These are phyloP conservation scores for Vitis hybrid DNA, from an alignment of 177 flowering plant species.

Conservation along the genomic window DNA sequence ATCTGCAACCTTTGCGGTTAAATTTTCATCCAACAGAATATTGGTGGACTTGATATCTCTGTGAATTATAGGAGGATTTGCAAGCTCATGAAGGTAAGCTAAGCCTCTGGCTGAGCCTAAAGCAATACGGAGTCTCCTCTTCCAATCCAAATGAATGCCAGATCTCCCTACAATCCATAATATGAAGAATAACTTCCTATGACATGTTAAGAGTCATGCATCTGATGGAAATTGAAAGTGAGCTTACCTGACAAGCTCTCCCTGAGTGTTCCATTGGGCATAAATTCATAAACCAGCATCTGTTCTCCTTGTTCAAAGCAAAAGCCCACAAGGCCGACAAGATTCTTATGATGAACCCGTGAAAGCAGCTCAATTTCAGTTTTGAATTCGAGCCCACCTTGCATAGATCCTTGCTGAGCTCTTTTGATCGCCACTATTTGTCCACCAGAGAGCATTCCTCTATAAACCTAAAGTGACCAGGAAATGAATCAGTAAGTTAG, in stretches of 20 bases:
- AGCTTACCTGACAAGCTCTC: slow-evolving; percentile 60
- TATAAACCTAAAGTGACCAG: slow-evolving; percentile 49
- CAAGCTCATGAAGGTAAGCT: slow-evolving; percentile 77
- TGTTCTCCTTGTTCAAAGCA: slow-evolving; percentile 87
- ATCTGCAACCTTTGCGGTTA: slow-evolving; percentile 80
- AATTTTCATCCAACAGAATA: slow-evolving; percentile 65
- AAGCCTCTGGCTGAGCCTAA: slow-evolving; percentile 83
- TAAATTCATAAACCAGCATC: slow-evolving; percentile 71
- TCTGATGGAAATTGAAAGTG: background rate
- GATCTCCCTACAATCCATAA: slow-evolving; percentile 47
- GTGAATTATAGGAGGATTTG: slow-evolving; percentile 82
- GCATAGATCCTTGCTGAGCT: slow-evolving; percentile 82
- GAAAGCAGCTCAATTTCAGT: slow-evolving; percentile 82
- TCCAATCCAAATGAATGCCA: slow-evolving; percentile 74
- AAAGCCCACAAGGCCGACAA: slow-evolving; percentile 72
- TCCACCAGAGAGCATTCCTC: slow-evolving; percentile 54
- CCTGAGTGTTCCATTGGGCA: slow-evolving; percentile 67
- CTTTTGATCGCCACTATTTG: slow-evolving; percentile 71
- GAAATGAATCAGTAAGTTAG: background rate
- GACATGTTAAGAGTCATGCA: too few species aligned
- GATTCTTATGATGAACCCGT: slow-evolving; percentile 83
- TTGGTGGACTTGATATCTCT: slow-evolving; percentile 78
- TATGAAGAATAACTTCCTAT: background rate
- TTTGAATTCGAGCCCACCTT: slow-evolving; percentile 79
- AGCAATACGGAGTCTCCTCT: slow-evolving; percentile 65